Conservation (phyloP, 192 early-diverging fungal species). For the Backusella westeae region DNA sequence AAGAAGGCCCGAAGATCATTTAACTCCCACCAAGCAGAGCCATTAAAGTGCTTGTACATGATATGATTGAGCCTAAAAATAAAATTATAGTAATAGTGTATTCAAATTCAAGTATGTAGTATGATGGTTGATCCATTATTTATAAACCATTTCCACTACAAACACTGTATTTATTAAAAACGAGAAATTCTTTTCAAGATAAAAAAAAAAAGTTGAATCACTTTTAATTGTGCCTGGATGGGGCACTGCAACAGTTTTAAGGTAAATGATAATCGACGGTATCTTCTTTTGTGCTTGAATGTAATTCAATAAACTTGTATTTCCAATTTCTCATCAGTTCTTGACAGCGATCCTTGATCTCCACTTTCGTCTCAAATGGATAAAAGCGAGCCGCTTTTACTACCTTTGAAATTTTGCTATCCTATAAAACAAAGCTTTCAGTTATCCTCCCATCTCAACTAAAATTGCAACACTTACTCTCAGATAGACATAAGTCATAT, state of each 20-base stretch:
- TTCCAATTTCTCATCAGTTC: constrained; percentile 32
- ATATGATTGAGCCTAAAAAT: no score
- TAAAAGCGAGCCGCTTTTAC: constrained; percentile 28
- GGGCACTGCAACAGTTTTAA: no score
- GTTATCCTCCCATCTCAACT: not conserved
- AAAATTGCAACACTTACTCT: constrained; percentile 16
- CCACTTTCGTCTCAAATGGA: constrained; percentile 22
- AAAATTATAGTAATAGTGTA: no score
- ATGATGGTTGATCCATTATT: no score
- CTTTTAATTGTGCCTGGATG: not conserved
- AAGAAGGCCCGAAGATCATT: no score
- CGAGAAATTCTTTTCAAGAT: not conserved
- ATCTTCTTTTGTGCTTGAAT: not conserved
- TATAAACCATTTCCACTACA: no score
- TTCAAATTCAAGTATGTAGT: no score
- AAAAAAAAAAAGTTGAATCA: not conserved
- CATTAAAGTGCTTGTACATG: no score
- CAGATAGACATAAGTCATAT: constrained; percentile 24
- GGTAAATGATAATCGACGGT: not conserved
- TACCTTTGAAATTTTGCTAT: constrained; percentile 38
- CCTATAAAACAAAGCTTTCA: not conserved
- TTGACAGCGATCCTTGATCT: constrained; percentile 22
- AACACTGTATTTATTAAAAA: not conserved
- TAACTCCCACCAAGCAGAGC: no score
- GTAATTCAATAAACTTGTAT: constrained; percentile 8